Evolutionary conservation across 257 asterid genomes (phyloP).

Genomic region (Ocimum tenuiflorum): DNA sequence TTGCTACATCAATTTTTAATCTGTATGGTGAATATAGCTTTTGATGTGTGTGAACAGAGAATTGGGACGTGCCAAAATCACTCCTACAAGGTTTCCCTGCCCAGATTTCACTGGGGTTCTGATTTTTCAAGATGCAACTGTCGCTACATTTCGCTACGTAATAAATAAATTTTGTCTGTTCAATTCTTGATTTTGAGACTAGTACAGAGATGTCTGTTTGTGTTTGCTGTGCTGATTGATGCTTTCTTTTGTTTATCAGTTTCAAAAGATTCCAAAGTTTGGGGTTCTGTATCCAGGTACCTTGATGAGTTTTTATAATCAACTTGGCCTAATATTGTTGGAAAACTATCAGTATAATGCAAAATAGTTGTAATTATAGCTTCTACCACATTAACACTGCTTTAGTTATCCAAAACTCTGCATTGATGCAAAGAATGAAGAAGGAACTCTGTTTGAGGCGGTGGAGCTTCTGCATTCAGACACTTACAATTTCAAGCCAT

Average conservation of each 20-base stretch:
- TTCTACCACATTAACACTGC: neutral
- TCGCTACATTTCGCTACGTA: constrained; percentile 51
- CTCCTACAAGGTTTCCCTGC: constrained; percentile 37
- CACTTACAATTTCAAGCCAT: constrained; percentile 23
- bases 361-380: neutral
- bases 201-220: neutral
- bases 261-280: constrained; percentile 19
- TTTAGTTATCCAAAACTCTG: neutral
- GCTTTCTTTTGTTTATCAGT: constrained; percentile 27
- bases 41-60: constrained; percentile 33
- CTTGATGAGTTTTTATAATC: neutral
- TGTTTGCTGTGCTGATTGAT: neutral
- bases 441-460: constrained; percentile 19
- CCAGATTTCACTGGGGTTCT: constrained; percentile 33
- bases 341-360: neutral
- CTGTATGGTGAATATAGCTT: neutral
- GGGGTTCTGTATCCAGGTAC: constrained; percentile 22
- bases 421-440: constrained; percentile 10
- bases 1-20: neutral
- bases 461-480: constrained; percentile 35
- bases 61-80: constrained; percentile 43
- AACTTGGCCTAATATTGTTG: neutral
- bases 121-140: constrained; percentile 31
- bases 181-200: neutral
- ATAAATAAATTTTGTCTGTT: neutral